Base-by-base conservation (phyloP, 2,329 filamentous ascomycete species). In the Curvularia sp. region DNA sequence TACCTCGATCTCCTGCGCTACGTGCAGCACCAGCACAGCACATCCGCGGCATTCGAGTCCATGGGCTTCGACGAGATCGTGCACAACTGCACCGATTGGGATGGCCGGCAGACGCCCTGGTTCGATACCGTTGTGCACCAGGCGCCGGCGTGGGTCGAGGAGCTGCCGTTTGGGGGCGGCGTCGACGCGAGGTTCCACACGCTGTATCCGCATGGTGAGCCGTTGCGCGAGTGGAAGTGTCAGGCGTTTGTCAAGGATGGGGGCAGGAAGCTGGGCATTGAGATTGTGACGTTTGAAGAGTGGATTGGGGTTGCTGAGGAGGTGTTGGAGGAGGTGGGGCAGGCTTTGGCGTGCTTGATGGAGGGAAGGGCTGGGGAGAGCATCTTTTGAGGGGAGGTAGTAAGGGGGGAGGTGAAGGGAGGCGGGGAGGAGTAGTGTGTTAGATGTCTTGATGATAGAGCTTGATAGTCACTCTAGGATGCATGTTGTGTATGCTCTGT, bases 231-330 rank as follows among this genome's bases (percentile, higher is more conserved):
- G 69, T 87, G 86, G 79, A 87, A 88, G 78, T 80, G 87, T 38
- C 85, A 89, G 79, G 86, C 80, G 21, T 89, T 84, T 74, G 69
- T 76, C 1, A 66, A 69, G 52, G 81, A 82, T 28, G 80, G 77
- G 49, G 84, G 80, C 5, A 84, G 82, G 59, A 77, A 73, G 69
- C 73, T 84, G 70, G 82, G 80, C 47, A 75, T 88, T 50, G 86
- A 87, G 77, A 80, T 88, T 69, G 84, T 88, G 19, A 87, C 85
- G 2, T 83, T 86, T 63, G 77, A 84, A 69, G 83, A 80, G 47
- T 87, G 85, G 83, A 78, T 76, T 10, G 77, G 72, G 0, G 81
- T 85, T 49, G 86, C 85, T 1, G 74, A 77, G 45, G 79, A 79
- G 12, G 67, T 87, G 54, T 68, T 89, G 49, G 78, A 80, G 19